Evolutionary conservation across 805 yeast genomes (phyloP).

Genomic region (Metschnikowia lunata): DNA sequence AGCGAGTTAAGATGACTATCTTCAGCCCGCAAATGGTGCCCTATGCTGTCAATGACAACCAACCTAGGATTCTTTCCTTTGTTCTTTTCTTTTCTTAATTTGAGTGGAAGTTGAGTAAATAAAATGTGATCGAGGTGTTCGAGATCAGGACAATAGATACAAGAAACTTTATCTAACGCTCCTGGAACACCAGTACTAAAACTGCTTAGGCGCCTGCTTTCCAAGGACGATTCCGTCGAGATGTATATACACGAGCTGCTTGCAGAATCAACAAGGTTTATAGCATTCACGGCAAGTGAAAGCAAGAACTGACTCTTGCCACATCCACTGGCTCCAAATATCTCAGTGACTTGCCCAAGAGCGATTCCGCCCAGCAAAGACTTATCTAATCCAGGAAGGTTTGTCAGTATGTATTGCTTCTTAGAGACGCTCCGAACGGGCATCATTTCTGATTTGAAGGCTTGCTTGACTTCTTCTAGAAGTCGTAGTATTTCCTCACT

Average conservation of each 20-base stretch:
- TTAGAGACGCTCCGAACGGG: no score
- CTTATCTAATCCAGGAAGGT: constrained; percentile 5
- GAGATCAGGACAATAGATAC: constrained; percentile 59
- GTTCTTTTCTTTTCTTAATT: constrained; percentile 23
- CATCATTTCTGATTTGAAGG: neutral
- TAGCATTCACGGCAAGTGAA: constrained; percentile 45
- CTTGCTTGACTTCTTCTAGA: neutral
- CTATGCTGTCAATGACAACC: constrained; percentile 74
- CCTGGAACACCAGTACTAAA: constrained; percentile 6
- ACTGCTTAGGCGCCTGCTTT: constrained; percentile 52
- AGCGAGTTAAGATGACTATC: constrained; percentile 22
- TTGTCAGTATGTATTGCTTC: no score
- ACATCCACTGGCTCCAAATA: constrained; percentile 78
- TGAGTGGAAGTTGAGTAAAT: constrained; percentile 61
- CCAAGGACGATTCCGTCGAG: constrained; percentile 71
- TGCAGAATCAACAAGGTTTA: neutral
- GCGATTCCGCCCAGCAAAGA: constrained; percentile 13
- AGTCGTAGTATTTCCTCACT: constrained; percentile 3
- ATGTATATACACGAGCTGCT: constrained; percentile 48
- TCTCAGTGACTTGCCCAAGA: constrained; percentile 46
- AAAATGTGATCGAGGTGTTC: constrained; percentile 73
- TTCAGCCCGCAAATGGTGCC: constrained; percentile 74
- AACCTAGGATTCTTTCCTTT: constrained; percentile 40
- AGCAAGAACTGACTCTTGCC: constrained; percentile 82
- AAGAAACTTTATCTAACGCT: constrained; percentile 39